These are phyloP conservation scores for Wickerhamiella cacticola DNA, from an alignment of 805 yeast species.

Conservation along the genomic window DNA sequence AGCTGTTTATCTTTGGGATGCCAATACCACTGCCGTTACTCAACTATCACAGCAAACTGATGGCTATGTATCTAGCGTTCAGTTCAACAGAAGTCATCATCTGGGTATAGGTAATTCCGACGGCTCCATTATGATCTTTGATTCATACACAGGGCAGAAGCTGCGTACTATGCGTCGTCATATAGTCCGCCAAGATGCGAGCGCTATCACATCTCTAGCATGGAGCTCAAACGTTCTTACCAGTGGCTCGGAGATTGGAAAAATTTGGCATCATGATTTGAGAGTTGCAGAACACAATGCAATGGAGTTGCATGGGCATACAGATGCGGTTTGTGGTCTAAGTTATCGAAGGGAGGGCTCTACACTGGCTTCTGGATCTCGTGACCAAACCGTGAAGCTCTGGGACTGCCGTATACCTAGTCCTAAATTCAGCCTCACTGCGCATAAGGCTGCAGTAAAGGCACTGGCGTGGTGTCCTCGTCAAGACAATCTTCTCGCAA, in stretches of 20 bases:
- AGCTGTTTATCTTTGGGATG: constrained; percentile 86
- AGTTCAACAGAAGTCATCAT: constrained; percentile 90
- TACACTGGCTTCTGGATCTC: constrained; percentile 85
- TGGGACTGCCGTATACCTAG: constrained; percentile 71
- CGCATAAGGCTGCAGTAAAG: constrained; percentile 89
- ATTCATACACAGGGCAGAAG: constrained; percentile 61
- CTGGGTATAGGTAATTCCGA: constrained; percentile 72
- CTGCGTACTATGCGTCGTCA: constrained; percentile 69
- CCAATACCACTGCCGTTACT: constrained; percentile 65
- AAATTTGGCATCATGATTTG: constrained; percentile 79
- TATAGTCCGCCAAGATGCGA: constrained; percentile 30
- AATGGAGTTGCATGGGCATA: constrained; percentile 48
- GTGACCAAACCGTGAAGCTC: constrained; percentile 81
- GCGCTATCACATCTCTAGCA: constrained; percentile 52
- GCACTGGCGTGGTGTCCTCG: constrained; percentile 93
- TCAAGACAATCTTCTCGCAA: constrained; percentile 69
- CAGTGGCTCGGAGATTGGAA: constrained; percentile 80
- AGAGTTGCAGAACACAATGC: constrained; percentile 69
- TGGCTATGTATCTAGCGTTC: constrained; percentile 51
- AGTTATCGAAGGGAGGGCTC: constrained; percentile 75
- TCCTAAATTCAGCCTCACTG: constrained; percentile 64
- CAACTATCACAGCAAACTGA: constrained; percentile 34
- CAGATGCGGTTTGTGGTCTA: constrained; percentile 87
- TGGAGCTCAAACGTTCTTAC: constrained; percentile 78
- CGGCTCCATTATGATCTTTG: constrained; percentile 89